Percentiles rank a stretch among this genome's conserved stretches.
Evolutionary conservation across 305 asterid genomes (phyloP).

Genomic region (Fraxinus ornus): DNA sequence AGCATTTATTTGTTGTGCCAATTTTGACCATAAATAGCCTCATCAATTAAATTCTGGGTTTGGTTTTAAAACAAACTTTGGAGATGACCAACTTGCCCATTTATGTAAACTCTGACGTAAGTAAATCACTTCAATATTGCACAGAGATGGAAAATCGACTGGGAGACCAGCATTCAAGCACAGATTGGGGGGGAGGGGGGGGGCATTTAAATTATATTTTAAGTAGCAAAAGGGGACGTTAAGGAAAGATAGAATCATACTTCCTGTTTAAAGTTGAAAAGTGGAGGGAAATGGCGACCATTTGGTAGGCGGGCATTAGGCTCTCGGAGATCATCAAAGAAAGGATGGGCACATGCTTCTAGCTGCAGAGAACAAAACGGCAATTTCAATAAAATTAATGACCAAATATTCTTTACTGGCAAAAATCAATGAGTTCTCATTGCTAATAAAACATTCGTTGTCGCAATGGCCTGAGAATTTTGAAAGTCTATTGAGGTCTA

Average conservation of each 20-base stretch:
- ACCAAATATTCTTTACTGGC: not conserved
- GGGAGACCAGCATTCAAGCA: not conserved
- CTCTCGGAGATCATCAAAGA: not conserved
- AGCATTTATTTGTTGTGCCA: not conserved
- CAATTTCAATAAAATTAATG: not conserved
- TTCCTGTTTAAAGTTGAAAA: not conserved
- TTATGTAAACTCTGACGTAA: not conserved
- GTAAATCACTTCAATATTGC: not conserved
- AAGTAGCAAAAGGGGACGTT: not conserved
- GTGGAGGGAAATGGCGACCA: not conserved
- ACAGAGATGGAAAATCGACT: not conserved
- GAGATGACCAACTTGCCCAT: not conserved
- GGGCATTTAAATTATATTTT: not conserved
- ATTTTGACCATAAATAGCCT: not conserved
- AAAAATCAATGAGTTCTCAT: not conserved
- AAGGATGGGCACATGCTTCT: not conserved
- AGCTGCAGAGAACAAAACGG: not conserved
- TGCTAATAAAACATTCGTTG: not conserved
- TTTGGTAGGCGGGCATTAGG: not conserved
- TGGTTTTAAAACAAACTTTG: not conserved
- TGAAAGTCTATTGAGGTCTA: not conserved
- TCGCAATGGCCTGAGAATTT: not conserved
- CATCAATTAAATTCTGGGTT: not conserved
- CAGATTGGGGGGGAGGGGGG: not conserved
- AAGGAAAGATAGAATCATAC: not conserved